phyloP scores from a whole-genome alignment of 305 asterid species.

The Ilex paraguariensis region DNA sequence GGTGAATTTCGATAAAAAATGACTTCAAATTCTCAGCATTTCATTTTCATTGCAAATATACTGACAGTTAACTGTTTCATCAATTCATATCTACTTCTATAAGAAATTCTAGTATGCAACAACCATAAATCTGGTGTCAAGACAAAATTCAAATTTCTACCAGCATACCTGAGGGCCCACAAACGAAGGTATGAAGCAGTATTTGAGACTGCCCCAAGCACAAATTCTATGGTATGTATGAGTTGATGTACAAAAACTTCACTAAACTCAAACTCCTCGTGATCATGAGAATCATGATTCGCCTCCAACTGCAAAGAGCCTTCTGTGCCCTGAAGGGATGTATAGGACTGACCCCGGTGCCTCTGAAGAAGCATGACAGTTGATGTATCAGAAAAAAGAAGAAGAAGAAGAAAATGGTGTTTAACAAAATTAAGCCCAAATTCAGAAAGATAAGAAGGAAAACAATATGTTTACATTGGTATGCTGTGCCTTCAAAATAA shows the following conservation, averaged over 20 bases:
- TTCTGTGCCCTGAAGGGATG: constrained; percentile 54
- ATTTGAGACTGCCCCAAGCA: constrained; percentile 94
- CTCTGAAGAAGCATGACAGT: constrained; percentile 45
- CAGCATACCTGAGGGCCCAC: constrained; percentile 91
- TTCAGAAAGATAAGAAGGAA: constrained; percentile 13
- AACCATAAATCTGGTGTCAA: neutral
- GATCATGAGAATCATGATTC: constrained; percentile 68
- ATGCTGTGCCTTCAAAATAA: constrained; percentile 72
- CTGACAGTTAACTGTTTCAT: too few relatives aligned
- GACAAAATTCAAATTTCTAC: constrained; percentile 11
- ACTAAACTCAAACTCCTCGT: constrained; percentile 92
- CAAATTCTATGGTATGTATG: constrained; percentile 93
- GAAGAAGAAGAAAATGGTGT: neutral
- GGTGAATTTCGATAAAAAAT: too few relatives aligned
- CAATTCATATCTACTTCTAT: too few relatives aligned
- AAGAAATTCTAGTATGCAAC: too few relatives aligned
- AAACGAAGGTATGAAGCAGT: constrained; percentile 96
- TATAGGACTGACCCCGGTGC: constrained; percentile 74
- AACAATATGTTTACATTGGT: constrained; percentile 32
- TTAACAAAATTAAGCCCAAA: constrained; percentile 11
- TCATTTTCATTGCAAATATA: too few relatives aligned
- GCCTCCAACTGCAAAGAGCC: constrained; percentile 69
- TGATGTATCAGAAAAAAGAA: constrained; percentile 1
- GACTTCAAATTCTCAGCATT: too few relatives aligned
- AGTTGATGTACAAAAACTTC: constrained; percentile 92